Conservation (phyloP, 2,329 filamentous ascomycete genomes). For the Neurospora sp. region DNA sequence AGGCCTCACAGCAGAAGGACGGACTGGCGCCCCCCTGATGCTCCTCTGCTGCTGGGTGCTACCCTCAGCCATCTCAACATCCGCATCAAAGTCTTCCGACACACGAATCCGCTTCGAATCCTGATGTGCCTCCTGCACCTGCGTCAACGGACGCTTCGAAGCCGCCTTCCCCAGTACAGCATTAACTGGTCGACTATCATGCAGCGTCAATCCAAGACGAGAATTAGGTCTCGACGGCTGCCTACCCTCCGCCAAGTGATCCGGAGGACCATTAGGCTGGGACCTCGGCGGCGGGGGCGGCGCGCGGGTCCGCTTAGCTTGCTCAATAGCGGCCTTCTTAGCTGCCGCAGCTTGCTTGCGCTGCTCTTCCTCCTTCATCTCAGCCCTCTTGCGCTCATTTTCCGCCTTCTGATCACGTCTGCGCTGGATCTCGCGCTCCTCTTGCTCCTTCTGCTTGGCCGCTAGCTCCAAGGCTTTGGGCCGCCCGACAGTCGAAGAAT, state of each 20-base stretch:
- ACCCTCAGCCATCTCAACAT: slow-evolving; percentile 44
- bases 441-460: slow-evolving; percentile 74
- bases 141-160: slow-evolving; percentile 61
- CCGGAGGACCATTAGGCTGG: slow-evolving; percentile 42
- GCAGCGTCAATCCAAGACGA: slow-evolving; percentile 46
- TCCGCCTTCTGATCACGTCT: slow-evolving; percentile 77
- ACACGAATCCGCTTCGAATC: slow-evolving; percentile 76
- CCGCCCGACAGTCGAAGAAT: slow-evolving; percentile 48
- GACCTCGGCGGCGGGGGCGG: slow-evolving; percentile 50
- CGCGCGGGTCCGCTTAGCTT: slow-evolving; percentile 54
- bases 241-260: slow-evolving; percentile 28
- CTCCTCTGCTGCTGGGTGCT: slow-evolving; percentile 26
- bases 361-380: slow-evolving; percentile 52
- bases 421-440: slow-evolving; percentile 68
- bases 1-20: slow-evolving; percentile 47
- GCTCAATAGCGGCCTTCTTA: slow-evolving; percentile 49
- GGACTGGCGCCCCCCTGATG: slow-evolving; percentile 75
- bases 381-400: slow-evolving; percentile 63
- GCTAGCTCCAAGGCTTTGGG: slow-evolving; percentile 66
- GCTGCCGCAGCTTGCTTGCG: slow-evolving; percentile 39
- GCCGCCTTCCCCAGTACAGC: slow-evolving; percentile 56
- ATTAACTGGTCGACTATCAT: slow-evolving; percentile 53
- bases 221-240: slow-evolving; percentile 39
- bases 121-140: slow-evolving; percentile 44
- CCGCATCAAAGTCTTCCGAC: slow-evolving; percentile 60